Conservation (phyloP, 2,329 filamentous ascomycete genomes). For the Apiospora arundinis region DNA sequence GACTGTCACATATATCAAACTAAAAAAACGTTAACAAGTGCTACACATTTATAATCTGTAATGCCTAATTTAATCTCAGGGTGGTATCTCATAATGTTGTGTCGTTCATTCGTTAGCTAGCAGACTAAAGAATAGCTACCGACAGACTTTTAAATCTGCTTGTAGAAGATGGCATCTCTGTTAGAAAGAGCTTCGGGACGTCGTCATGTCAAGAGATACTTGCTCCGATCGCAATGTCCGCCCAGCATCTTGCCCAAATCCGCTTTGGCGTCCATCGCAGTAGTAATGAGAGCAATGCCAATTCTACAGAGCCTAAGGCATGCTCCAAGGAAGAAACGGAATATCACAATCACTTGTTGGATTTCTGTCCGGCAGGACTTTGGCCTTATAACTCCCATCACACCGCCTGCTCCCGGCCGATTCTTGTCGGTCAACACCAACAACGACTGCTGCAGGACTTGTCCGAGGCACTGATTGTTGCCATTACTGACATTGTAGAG, state of each 20-base stretch:
- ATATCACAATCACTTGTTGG: background rate
- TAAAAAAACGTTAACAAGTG: no score
- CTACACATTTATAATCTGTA: no score
- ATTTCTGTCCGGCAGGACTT: background rate
- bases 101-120: no score
- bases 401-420: conserved; percentile 40
- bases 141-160: no score
- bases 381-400: conserved; percentile 40
- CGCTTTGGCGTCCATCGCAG: background rate
- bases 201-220: background rate
- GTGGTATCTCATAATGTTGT: no score
- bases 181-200: no score
- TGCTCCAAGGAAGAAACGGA: background rate
- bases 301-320: background rate
- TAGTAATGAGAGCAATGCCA: background rate
- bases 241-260: background rate
- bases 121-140: no score
- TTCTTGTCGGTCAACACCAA: conserved; percentile 41
- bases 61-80: no score
- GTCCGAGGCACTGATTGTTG: conserved; percentile 39
- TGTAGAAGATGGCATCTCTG: no score
- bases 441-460: conserved; percentile 38
- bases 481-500: conserved; percentile 44
- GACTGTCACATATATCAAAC: no score
- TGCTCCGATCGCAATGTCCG: background rate